Conservation (phyloP, 2,329 filamentous ascomycete species). For the Catunica adiposa region DNA sequence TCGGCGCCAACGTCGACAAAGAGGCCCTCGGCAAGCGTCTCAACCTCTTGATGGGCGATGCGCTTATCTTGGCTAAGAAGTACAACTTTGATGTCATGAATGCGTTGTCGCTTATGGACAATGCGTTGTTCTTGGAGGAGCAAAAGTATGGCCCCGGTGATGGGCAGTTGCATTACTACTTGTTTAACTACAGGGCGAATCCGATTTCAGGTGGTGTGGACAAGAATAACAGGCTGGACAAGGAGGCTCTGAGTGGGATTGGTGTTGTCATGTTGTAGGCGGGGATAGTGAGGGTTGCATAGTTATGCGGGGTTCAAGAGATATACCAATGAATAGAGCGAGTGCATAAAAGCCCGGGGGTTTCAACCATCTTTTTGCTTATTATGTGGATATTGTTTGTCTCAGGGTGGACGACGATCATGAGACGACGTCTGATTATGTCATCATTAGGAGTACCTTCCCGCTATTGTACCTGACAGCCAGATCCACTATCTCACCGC, state of each 20-base stretch:
- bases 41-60: constrained; percentile 66
- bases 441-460: neutral
- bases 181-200: constrained; percentile 89
- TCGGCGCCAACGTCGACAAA: constrained; percentile 38
- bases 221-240: constrained; percentile 59
- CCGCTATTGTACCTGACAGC: neutral
- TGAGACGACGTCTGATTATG: neutral
- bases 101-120: constrained; percentile 82
- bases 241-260: constrained; percentile 65
- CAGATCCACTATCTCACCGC: constrained; percentile 8
- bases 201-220: constrained; percentile 77
- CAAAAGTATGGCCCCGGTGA: constrained; percentile 93
- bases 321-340: no score
- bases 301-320: no score
- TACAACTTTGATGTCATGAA: constrained; percentile 91
- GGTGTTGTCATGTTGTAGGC: constrained; percentile 61
- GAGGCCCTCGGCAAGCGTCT: constrained; percentile 58
- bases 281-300: constrained; percentile 15
- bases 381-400: neutral
- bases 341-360: no score
- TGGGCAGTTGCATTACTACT: constrained; percentile 87
- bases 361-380: no score
- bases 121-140: constrained; percentile 78
- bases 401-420: neutral
- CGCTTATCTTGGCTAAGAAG: constrained; percentile 72